These are phyloP conservation scores for Aeschynomene evenia DNA, from an alignment of 306 rosid species.

Conservation along the genomic window DNA sequence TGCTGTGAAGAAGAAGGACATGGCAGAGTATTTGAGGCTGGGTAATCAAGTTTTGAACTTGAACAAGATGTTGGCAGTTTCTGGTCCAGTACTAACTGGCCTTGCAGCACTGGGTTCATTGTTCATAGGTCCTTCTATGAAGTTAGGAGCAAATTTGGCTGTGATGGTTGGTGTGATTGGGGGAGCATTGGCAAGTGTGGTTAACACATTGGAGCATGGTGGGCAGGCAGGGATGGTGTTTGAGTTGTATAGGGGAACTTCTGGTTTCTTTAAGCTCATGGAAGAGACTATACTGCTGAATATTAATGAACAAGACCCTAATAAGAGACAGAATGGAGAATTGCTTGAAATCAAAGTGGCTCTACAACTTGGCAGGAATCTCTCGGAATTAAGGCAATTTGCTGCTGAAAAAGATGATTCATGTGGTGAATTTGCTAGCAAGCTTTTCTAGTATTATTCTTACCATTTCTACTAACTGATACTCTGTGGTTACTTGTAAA, in stretches of 20 bases:
- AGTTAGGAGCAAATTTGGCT: slow-evolving; percentile 38
- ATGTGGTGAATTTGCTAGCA: slow-evolving; percentile 61
- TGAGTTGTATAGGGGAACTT: slow-evolving; percentile 56
- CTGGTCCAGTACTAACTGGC: slow-evolving; percentile 65
- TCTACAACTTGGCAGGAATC: slow-evolving; percentile 61
- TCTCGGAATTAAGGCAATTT: slow-evolving; percentile 57
- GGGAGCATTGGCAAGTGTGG: slow-evolving; percentile 65
- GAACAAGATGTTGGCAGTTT: slow-evolving; percentile 53
- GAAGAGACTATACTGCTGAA: slow-evolving; percentile 53
- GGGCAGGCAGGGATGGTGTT: slow-evolving; percentile 86
- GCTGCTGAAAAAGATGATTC: slow-evolving; percentile 21
- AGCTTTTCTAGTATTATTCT: slow-evolving; percentile 47
- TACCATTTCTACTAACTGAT: neutral
- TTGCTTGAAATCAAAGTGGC: slow-evolving; percentile 64
- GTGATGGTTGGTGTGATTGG: slow-evolving; percentile 49
- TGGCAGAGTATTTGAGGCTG: slow-evolving; percentile 49
- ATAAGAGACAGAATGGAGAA: slow-evolving; percentile 63
- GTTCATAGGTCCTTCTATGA: slow-evolving; percentile 30
- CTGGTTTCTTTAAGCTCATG: slow-evolving; percentile 68
- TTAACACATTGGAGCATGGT: slow-evolving; percentile 71
- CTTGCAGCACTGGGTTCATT: slow-evolving; percentile 56
- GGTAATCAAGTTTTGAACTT: slow-evolving; percentile 43
- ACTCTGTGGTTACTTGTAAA: neutral
- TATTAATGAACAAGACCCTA: slow-evolving; percentile 41
- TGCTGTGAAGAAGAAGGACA: slow-evolving; percentile 51